A percentile compares a stretch with the other conserved stretches of the same genome.
phyloP scores from a whole-genome alignment of 345 rosid genomes.

The Sonneratia alba region DNA sequence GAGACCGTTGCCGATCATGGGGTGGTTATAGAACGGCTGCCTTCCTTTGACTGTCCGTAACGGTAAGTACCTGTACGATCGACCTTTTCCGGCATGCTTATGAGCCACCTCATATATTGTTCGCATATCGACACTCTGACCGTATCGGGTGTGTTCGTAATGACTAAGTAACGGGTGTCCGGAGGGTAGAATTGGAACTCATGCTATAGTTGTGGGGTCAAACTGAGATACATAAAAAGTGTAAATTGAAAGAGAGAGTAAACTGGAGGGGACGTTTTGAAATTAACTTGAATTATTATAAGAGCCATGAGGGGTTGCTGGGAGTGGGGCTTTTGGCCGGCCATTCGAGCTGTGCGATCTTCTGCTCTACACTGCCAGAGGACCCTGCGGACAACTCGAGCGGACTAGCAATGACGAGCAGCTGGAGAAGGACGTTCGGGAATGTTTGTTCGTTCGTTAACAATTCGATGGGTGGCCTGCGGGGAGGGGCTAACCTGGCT shows the following conservation, averaged over 20 bases:
- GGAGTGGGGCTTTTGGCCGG: background rate
- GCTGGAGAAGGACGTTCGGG: conserved; percentile 62
- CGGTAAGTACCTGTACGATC: no score
- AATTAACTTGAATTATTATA: background rate
- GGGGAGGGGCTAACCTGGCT: conserved; percentile 65
- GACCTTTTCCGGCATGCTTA: no score
- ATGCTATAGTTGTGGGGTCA: background rate
- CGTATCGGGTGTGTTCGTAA: no score
- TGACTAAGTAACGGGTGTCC: no score
- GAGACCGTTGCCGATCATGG: no score
- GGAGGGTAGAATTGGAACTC: background rate
- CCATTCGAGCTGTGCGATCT: background rate
- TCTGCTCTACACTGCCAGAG: background rate
- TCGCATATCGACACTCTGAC: no score
- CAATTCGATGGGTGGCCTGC: conserved; percentile 77
- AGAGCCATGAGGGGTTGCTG: background rate
- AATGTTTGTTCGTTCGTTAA: conserved; percentile 59
- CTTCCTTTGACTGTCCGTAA: no score
- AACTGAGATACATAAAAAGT: background rate
- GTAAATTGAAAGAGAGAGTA: background rate
- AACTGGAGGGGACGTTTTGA: background rate
- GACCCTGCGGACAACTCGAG: no score
- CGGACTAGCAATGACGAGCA: conserved; percentile 25
- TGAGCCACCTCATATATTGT: no score
- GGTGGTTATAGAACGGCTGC: no score